A percentile compares a stretch with the other conserved stretches of the same genome.
Conservation (phyloP, 192 early-diverging fungal genomes). For the Coemansia sp. region DNA sequence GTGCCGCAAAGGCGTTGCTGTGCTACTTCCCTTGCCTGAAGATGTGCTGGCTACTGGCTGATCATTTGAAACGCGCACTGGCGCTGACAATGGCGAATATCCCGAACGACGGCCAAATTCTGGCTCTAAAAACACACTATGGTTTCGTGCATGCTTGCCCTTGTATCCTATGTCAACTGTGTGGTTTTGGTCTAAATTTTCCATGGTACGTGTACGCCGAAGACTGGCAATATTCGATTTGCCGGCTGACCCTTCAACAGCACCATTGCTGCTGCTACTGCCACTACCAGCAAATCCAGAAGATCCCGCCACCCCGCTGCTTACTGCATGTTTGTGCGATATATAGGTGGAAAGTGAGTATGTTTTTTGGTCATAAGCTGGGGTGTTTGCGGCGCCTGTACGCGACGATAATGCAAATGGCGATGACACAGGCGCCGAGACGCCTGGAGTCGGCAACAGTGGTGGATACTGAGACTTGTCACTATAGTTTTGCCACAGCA, state of each 20-base stretch:
- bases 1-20: slow-evolving; percentile 6
- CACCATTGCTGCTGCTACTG: slow-evolving; percentile 2
- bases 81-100: slow-evolving; percentile 7
- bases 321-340: slow-evolving; percentile 30
- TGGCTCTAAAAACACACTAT: slow-evolving; percentile 23
- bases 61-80: not conserved
- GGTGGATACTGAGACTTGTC: not conserved
- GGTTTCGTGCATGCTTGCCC: slow-evolving; percentile 17
- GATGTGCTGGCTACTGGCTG: slow-evolving; percentile 3
- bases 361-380: slow-evolving; percentile 11
- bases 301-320: not conserved
- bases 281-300: not conserved
- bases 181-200: slow-evolving; percentile 25
- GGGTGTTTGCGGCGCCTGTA: not conserved
- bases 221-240: not conserved
- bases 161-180: not conserved
- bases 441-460: slow-evolving; percentile 14
- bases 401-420: slow-evolving; percentile 7
- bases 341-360: not conserved
- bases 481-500: slow-evolving; percentile 36
- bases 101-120: not conserved
- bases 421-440: slow-evolving; percentile 12
- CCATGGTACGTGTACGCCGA: slow-evolving; percentile 38
- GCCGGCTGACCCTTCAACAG: not conserved
- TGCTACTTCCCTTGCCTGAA: not conserved